Percentiles rank a stretch among this genome's conserved stretches.
Conservation (phyloP, 2,329 filamentous ascomycete genomes). For the Fusarium palustre region DNA sequence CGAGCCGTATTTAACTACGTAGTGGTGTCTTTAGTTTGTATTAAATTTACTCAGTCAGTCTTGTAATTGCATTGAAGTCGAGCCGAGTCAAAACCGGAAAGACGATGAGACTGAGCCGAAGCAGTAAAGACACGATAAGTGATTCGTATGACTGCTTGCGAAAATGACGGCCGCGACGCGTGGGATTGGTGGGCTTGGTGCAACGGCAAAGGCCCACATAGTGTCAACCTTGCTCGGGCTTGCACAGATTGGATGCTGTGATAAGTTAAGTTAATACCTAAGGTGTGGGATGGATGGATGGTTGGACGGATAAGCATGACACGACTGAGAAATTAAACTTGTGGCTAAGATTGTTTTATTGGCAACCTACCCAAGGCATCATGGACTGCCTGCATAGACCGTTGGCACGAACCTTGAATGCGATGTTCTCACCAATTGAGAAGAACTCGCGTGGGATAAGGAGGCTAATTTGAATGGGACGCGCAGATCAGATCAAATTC, state of each 20-base stretch:
- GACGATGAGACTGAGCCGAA: slow-evolving; percentile 32
- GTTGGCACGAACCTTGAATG: slow-evolving; percentile 21
- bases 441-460: background rate
- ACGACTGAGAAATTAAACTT: slow-evolving; percentile 39
- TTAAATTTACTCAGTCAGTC: slow-evolving; percentile 1
- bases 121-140: slow-evolving; percentile 30
- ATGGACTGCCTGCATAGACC: background rate
- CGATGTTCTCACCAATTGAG: background rate
- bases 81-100: slow-evolving; percentile 17
- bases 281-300: slow-evolving; percentile 22
- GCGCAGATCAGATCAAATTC: background rate
- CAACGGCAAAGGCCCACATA: slow-evolving; percentile 34
- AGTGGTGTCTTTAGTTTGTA: slow-evolving; percentile 1
- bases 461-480: background rate
- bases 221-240: slow-evolving; percentile 25
- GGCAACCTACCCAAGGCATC: slow-evolving; percentile 1
- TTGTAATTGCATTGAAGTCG: slow-evolving; percentile 3
- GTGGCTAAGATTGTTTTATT: slow-evolving; percentile 29
- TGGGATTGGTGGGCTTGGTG: slow-evolving; percentile 40
- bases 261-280: slow-evolving; percentile 15
- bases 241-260: slow-evolving; percentile 10
- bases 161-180: slow-evolving; percentile 32
- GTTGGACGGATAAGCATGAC: slow-evolving; percentile 27
- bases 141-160: slow-evolving; percentile 38
- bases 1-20: background rate